Percentiles rank a stretch among this genome's conserved stretches.
Evolutionary conservation across 129 eudicot species (phyloP).

Genomic region (Ambrosia trifida): DNA sequence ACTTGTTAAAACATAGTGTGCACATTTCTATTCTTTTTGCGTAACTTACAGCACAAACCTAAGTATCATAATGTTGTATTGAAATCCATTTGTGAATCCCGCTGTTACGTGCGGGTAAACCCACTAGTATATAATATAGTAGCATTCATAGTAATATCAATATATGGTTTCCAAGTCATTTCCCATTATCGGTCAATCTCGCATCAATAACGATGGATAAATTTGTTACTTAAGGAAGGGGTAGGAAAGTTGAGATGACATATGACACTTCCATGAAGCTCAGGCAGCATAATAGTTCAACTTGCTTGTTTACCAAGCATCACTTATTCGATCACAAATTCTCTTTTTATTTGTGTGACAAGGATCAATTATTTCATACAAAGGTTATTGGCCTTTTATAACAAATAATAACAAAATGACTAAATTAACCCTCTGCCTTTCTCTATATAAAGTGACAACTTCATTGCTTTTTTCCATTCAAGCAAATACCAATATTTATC

Average conservation of each 20-base stretch:
- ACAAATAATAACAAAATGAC: not conserved
- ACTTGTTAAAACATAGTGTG: too few relatives aligned
- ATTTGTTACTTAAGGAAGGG: conserved; percentile 23
- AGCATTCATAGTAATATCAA: not conserved
- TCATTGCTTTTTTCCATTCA: conserved; percentile 22
- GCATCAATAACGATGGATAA: not conserved
- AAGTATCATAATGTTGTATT: too few relatives aligned
- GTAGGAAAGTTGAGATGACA: conserved; percentile 8
- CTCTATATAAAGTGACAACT: conserved; percentile 30
- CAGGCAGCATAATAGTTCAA: not conserved
- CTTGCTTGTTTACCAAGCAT: conserved; percentile 19
- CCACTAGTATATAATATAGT: not conserved
- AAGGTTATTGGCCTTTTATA: not conserved
- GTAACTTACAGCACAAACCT: too few relatives aligned
- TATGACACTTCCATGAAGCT: conserved; percentile 6
- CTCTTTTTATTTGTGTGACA: not conserved
- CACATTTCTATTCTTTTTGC: too few relatives aligned
- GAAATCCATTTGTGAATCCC: too few relatives aligned
- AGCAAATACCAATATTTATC: not conserved
- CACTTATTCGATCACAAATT: not conserved
- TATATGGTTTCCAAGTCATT: not conserved
- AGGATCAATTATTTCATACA: not conserved
- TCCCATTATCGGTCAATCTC: not conserved
- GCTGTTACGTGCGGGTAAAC: too few relatives aligned
- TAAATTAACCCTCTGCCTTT: not conserved